A percentile compares a stretch with the other conserved stretches of the same genome.
These are phyloP conservation scores for Claviceps quebecensis DNA, from an alignment of 2,329 filamentous ascomycete genomes.

Conservation along the genomic window DNA sequence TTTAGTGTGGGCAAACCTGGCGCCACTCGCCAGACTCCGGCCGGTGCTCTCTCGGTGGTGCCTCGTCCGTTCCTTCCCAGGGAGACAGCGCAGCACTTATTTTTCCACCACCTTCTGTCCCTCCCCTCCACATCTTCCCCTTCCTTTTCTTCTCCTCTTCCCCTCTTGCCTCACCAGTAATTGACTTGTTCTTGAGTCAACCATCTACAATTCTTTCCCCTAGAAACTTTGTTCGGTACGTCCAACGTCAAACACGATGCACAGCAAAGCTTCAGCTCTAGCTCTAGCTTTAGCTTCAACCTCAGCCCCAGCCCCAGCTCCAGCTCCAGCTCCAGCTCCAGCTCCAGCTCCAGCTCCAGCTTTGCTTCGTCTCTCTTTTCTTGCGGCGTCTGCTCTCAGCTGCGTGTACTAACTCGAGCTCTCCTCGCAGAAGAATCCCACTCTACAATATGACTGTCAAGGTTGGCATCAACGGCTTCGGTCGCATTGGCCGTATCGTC, in stretches of 20 bases:
- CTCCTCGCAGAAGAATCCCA: conserved; percentile 2
- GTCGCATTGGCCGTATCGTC: conserved; percentile 97
- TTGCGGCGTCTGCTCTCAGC: neutral
- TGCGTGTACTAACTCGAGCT: conserved; percentile 3
- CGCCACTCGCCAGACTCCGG: neutral
- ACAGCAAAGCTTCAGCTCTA: neutral
- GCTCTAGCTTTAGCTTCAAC: neutral
- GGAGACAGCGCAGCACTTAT: conserved; percentile 1
- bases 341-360: neutral
- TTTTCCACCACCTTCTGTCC: conserved; percentile 3
- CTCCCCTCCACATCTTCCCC: neutral
- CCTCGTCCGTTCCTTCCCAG: neutral
- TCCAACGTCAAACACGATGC: neutral
- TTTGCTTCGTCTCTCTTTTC: neutral
- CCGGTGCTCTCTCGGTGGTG: neutral
- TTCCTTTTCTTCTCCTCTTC: neutral
- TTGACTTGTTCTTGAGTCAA: neutral
- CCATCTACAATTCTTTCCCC: conserved; percentile 2
- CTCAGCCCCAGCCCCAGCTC: neutral
- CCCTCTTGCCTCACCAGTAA: neutral
- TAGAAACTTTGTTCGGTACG: conserved; percentile 1
- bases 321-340: neutral
- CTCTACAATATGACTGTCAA: conserved; percentile 38
- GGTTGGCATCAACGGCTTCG: conserved; percentile 99
- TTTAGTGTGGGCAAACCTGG: neutral